phyloP scores from a whole-genome alignment of 2,329 filamentous ascomycete species.

The Hypoxylon sp. region DNA sequence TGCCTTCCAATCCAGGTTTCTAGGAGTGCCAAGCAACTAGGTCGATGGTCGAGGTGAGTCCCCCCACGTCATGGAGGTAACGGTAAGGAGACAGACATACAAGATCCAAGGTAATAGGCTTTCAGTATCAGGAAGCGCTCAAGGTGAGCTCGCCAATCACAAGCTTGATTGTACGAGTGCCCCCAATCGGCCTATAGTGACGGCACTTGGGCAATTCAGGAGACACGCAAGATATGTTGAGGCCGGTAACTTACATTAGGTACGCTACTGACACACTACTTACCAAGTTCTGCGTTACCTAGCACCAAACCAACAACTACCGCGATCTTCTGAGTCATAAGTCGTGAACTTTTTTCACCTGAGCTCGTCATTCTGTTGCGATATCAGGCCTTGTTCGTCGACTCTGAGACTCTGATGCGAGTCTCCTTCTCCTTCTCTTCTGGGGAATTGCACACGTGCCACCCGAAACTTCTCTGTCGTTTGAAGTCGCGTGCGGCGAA shows the following conservation, averaged over 20 bases:
- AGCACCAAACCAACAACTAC: not conserved
- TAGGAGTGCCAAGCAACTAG: slow-evolving; percentile 36
- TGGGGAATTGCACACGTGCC: slow-evolving; percentile 37
- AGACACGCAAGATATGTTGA: slow-evolving; percentile 17
- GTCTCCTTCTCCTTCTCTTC: slow-evolving; percentile 34
- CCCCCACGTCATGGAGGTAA: slow-evolving; percentile 33
- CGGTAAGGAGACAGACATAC: slow-evolving; percentile 23
- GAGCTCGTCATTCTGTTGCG: slow-evolving; percentile 16
- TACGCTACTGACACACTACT: slow-evolving; percentile 24
- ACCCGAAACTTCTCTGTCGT: slow-evolving; percentile 10
- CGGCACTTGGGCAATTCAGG: slow-evolving; percentile 21
- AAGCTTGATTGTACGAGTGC: slow-evolving; percentile 9
- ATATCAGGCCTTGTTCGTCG: not conserved
- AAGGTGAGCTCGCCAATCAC: slow-evolving; percentile 25
- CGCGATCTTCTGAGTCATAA: not conserved
- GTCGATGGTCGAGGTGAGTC: slow-evolving; percentile 11
- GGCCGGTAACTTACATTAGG: slow-evolving; percentile 7
- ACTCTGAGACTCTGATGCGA: not conserved
- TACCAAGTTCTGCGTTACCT: not conserved
- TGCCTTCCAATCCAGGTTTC: slow-evolving; percentile 28
- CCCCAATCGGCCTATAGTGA: slow-evolving; percentile 23
- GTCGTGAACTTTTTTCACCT: slow-evolving; percentile 3
- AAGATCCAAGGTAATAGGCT: slow-evolving; percentile 11
- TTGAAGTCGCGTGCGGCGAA: slow-evolving; percentile 35
- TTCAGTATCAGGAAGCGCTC: slow-evolving; percentile 15